phyloP scores from a whole-genome alignment of 805 yeast genomes.

The Myxozyma melibiosi region DNA sequence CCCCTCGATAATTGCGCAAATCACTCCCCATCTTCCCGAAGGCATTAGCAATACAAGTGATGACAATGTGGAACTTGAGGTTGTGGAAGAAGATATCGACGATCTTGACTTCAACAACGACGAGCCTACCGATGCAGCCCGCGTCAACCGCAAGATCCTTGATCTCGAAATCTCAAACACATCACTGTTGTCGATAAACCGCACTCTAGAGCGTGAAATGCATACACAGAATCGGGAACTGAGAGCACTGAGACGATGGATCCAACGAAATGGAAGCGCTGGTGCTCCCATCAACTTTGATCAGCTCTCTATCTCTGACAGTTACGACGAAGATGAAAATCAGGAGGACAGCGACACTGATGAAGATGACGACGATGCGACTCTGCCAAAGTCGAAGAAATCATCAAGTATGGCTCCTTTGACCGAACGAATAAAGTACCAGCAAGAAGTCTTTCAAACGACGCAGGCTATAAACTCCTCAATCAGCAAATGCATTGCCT shows the following conservation, averaged over 20 bases:
- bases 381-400: background rate
- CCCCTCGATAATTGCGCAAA: background rate
- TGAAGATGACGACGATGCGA: conserved; percentile 17
- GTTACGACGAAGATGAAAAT: conserved; percentile 13
- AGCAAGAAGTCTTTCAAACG: conserved; percentile 11
- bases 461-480: conserved; percentile 17
- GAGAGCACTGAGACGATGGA: conserved; percentile 27
- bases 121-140: conserved; percentile 18
- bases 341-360: background rate
- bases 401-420: background rate
- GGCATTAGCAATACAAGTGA: background rate
- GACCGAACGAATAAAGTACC: background rate
- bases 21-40: background rate
- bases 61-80: background rate
- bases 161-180: conserved; percentile 41
- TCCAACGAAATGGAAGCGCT: conserved; percentile 4
- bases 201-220: conserved; percentile 36
- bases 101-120: background rate
- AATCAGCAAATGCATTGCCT: conserved; percentile 16
- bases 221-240: conserved; percentile 36
- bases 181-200: conserved; percentile 37
- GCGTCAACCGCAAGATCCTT: conserved; percentile 36
- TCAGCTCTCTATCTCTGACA: conserved; percentile 1
- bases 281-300: background rate
- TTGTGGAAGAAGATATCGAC: background rate